Percentiles rank a stretch among this genome's conserved stretches.
Conservation (phyloP, 2,329 filamentous ascomycete genomes). For the Allantophomopsis lycopodina region DNA sequence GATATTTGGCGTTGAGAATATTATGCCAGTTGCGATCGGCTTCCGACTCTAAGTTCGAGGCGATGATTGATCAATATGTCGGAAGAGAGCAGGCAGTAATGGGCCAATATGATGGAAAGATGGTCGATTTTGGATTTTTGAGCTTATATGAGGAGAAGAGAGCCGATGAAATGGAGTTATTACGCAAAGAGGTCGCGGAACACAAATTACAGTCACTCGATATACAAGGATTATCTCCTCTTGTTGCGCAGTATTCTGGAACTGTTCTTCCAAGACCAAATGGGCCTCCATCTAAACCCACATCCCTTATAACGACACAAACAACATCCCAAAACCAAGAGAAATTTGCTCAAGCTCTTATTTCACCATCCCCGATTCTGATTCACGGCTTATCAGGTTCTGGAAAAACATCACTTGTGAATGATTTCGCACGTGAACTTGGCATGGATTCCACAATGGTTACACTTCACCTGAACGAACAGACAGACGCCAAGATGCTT, state of each 20-base stretch:
- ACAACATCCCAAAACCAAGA: conserved; percentile 65
- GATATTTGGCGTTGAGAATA: conserved; percentile 71
- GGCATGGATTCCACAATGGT: conserved; percentile 75
- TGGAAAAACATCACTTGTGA: conserved; percentile 79
- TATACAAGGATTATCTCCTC: conserved; percentile 35
- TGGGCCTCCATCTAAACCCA: conserved; percentile 29
- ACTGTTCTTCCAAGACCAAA: conserved; percentile 54
- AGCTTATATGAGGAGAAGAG: conserved; percentile 39
- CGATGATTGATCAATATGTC: conserved; percentile 54
- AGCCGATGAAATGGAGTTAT: conserved; percentile 9
- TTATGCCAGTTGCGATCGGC: conserved; percentile 69
- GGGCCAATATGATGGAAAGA: conserved; percentile 61
- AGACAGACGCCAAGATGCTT: conserved; percentile 94
- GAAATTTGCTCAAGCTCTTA: conserved; percentile 52
- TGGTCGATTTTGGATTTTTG: conserved; percentile 67
- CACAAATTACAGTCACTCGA: conserved; percentile 4
- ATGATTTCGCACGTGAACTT: conserved; percentile 68
- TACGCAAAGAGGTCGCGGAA: conserved; percentile 1
- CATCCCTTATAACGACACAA: conserved; percentile 50
- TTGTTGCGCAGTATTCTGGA: conserved; percentile 51
- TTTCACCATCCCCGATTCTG: conserved; percentile 57
- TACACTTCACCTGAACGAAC: conserved; percentile 91
- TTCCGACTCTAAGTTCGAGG: conserved; percentile 65
- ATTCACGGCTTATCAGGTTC: conserved; percentile 73
- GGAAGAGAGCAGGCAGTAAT: conserved; percentile 38